Percentiles rank a stretch among this genome's conserved stretches.
These are phyloP conservation scores for Stramenopiles sp. DNA, from an alignment of 352 stramenopile species.

Conservation along the genomic window DNA sequence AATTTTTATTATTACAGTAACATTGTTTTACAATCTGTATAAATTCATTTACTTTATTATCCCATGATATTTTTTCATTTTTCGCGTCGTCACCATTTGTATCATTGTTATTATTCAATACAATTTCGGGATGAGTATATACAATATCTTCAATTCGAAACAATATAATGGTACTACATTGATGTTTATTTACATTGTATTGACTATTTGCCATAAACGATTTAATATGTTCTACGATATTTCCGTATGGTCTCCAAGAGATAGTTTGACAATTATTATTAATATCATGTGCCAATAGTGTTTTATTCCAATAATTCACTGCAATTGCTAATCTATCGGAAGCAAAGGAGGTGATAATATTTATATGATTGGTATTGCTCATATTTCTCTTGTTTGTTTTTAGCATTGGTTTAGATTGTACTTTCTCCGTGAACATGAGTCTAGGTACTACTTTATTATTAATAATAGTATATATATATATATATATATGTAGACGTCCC, in stretches of 20 bases:
- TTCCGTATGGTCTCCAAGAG: neutral
- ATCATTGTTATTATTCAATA: too few species aligned
- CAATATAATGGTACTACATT: neutral
- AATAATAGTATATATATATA: too few species aligned
- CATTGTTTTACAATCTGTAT: neutral
- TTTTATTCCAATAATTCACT: neutral
- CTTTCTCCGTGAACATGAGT: too few species aligned
- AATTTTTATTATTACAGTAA: neutral
- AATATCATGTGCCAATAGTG: too few species aligned
- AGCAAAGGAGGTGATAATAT: neutral
- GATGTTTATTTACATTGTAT: neutral
- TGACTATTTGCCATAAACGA: neutral
- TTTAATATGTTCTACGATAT: neutral
- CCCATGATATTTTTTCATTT: neutral
- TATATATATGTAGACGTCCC: too few species aligned
- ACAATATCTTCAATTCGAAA: neutral
- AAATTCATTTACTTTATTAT: neutral
- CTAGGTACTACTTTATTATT: too few species aligned
- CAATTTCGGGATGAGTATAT: neutral
- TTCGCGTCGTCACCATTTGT: neutral
- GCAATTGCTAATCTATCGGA: neutral
- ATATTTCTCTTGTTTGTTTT: too few species aligned
- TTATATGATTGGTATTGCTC: too few species aligned
- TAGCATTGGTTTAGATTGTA: too few species aligned
- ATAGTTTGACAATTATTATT: neutral